phyloP scores from a whole-genome alignment of 2,329 filamentous ascomycete species.

The Colletotrichum lupini region DNA sequence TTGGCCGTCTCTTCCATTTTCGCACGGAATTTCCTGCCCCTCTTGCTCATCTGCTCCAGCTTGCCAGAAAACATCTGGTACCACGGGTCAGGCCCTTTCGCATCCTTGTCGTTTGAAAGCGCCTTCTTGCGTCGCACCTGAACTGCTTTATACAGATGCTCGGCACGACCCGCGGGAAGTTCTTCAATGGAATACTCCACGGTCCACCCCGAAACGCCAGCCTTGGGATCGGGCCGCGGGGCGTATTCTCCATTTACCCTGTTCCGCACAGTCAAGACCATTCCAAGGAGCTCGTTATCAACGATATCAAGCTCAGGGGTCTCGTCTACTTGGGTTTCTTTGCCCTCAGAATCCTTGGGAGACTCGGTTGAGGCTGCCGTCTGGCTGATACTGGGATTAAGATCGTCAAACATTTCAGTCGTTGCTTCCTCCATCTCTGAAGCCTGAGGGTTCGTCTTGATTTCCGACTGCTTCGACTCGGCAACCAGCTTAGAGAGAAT shows the following conservation, averaged over 20 bases:
- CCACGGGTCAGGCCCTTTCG: slow-evolving; percentile 53
- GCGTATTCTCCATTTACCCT: slow-evolving; percentile 75
- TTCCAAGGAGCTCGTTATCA: slow-evolving; percentile 65
- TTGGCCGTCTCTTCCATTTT: slow-evolving; percentile 64
- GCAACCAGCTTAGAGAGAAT: slow-evolving; percentile 62
- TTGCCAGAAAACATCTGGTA: slow-evolving; percentile 59
- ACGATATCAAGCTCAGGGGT: slow-evolving; percentile 5
- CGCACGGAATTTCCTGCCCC: slow-evolving; percentile 70
- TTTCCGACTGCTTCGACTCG: slow-evolving; percentile 21
- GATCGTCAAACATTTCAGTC: background rate
- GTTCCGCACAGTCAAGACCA: slow-evolving; percentile 79
- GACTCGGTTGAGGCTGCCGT: background rate
- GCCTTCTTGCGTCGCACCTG: slow-evolving; percentile 65
- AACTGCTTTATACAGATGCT: slow-evolving; percentile 64
- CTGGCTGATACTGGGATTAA: background rate
- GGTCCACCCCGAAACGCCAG: slow-evolving; percentile 65
- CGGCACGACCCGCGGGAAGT: slow-evolving; percentile 57
- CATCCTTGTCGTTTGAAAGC: slow-evolving; percentile 52
- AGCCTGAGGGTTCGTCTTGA: background rate
- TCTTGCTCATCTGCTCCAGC: slow-evolving; percentile 54
- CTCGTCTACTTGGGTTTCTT: slow-evolving; percentile 24
- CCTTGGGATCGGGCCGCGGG: slow-evolving; percentile 66
- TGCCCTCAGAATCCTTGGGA: background rate
- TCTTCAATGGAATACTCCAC: slow-evolving; percentile 84
- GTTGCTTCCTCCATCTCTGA: background rate